A percentile compares a stretch with the other conserved stretches of the same genome.
These are phyloP conservation scores for Begonia fuchsioides DNA, from an alignment of 306 rosid species.

Conservation along the genomic window DNA sequence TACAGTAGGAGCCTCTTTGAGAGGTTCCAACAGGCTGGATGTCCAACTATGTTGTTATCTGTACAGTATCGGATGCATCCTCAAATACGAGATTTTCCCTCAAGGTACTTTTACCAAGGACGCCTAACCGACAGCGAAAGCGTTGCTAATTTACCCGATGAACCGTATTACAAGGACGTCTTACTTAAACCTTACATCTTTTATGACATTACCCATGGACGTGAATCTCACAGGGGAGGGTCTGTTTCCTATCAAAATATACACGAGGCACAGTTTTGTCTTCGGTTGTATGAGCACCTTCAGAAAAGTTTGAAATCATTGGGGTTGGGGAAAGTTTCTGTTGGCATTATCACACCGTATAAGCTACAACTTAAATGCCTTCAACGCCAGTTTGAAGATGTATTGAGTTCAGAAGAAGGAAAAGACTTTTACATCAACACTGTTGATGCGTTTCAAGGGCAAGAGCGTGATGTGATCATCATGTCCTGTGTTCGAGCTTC, in stretches of 20 bases:
- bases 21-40: conserved; percentile 90
- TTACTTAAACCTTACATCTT: conserved; percentile 78
- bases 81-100: conserved; percentile 90
- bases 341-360: conserved; percentile 95
- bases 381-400: conserved; percentile 82
- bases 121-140: conserved; percentile 89
- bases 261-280: conserved; percentile 88
- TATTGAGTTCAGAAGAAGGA: conserved; percentile 82
- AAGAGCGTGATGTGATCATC: conserved; percentile 93
- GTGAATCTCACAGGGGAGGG: conserved; percentile 96
- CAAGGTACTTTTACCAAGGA: conserved; percentile 92
- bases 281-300: conserved; percentile 76
- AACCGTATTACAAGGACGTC: conserved; percentile 64
- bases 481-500: conserved; percentile 99
- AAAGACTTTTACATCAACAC: conserved; percentile 87
- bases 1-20: conserved; percentile 96
- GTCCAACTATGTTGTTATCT: conserved; percentile 92
- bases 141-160: conserved; percentile 64
- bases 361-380: conserved; percentile 96
- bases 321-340: conserved; percentile 51
- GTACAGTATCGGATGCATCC: conserved; percentile 99
- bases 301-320: conserved; percentile 51
- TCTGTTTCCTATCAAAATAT: conserved; percentile 87
- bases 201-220: conserved; percentile 85
- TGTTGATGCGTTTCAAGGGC: conserved; percentile 99